phyloP scores from a whole-genome alignment of 2,329 filamentous ascomycete species.

The Diaporthe sp. region DNA sequence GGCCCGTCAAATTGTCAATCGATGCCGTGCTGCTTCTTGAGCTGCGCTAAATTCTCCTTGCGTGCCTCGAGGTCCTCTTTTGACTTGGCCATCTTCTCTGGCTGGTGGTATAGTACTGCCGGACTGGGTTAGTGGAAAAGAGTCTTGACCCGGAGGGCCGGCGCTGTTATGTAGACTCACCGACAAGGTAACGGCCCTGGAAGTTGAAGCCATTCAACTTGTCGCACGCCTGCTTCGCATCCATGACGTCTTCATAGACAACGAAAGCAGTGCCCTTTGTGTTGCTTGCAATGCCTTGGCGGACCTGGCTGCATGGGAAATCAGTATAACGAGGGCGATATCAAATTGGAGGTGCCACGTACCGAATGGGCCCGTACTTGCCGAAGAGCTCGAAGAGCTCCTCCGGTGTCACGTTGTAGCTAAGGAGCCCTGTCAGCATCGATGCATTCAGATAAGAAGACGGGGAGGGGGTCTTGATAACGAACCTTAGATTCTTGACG shows the following conservation, averaged over 20 bases:
- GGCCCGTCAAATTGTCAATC: slow-evolving; percentile 90
- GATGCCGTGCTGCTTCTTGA: slow-evolving; percentile 98
- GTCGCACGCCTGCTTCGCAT: slow-evolving; percentile 98
- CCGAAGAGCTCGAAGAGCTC: slow-evolving; percentile 99
- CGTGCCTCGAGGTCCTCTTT: slow-evolving; percentile 95
- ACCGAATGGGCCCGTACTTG: slow-evolving; percentile 96
- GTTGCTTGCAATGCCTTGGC: slow-evolving; percentile 95
- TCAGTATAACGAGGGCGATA: slow-evolving; percentile 41
- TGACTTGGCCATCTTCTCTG: slow-evolving; percentile 80
- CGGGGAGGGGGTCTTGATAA: slow-evolving; percentile 65
- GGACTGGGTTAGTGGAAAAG: slow-evolving; percentile 31
- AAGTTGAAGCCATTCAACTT: slow-evolving; percentile 99
- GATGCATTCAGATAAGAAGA: slow-evolving; percentile 49
- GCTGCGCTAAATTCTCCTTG: slow-evolving; percentile 96
- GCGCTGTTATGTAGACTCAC: slow-evolving; percentile 67
- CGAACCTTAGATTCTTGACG: slow-evolving; percentile 99
- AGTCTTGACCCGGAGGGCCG: background rate
- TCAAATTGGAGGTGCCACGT: slow-evolving; percentile 56
- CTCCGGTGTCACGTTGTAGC: slow-evolving; percentile 99
- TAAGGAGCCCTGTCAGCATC: slow-evolving; percentile 55
- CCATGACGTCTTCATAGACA: slow-evolving; percentile 99
- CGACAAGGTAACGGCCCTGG: slow-evolving; percentile 98
- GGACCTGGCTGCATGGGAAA: slow-evolving; percentile 82
- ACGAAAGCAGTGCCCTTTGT: slow-evolving; percentile 99
- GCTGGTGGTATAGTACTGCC: slow-evolving; percentile 73